Base-by-base conservation (phyloP, 441 rosid species). In the Cnidoscolus chayamansa region DNA sequence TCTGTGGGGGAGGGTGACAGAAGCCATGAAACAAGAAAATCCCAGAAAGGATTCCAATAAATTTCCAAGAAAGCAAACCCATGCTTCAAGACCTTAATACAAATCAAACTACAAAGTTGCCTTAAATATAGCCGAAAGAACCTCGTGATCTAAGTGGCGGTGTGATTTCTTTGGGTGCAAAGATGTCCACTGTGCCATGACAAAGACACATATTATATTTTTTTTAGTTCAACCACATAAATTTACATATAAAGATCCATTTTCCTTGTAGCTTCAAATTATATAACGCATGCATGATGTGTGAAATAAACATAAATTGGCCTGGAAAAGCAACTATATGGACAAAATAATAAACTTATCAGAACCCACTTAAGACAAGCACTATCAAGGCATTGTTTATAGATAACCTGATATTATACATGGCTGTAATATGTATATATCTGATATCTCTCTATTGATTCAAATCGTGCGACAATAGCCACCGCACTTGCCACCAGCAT, bases 11-110 rank as follows among this genome's bases (percentile, higher is more conserved):
- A 63, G 86, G 67, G 48, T 68, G 55, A 63, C 76, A 79, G 55
- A 81, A 77, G 80, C 77, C 70, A 64, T 76, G 81, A 35, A 77
- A 74, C 77, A 81, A 61, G 68, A 78, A 62, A 65, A 75, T 32
- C 25, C 72, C 75, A 11, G 62, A 74, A 20, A 85, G 13, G 47
- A 62, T 40, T 1, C 47, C 6, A 8, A 58, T 13, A 45, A 58
- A 30, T 68, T 70, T 65, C 53, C 67, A 63, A 3, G 48, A 19
- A 5, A 3, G 0, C 25, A 64, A 50, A 68, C 15, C 73, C 76
- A 73, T 69, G 9, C 17, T 8, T 45, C 8, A 25, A 35, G 15
- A 32, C 53, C 69, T 47, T 55, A 58, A 40, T 10, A 30, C 47
- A 25, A 47, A 59, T 13, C 45, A n/a, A 55, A 16, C 16, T 19